These are phyloP conservation scores for Coemansia reversa DNA, from an alignment of 192 early-diverging fungal genomes.

Conservation along the genomic window DNA sequence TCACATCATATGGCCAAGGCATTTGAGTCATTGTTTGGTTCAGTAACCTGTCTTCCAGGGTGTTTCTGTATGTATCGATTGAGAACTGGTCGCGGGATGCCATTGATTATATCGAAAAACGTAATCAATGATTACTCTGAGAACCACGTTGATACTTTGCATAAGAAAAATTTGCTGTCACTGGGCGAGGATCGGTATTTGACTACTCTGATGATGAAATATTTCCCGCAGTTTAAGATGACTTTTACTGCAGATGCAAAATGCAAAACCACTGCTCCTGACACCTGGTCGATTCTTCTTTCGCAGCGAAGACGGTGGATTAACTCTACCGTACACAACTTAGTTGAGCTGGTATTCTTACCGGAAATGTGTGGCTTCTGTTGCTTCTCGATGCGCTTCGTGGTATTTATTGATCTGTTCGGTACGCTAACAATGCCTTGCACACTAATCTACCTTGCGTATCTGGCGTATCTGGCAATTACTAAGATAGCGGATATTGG, in stretches of 20 bases:
- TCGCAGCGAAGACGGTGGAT: conserved; percentile 98
- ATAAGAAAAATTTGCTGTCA: conserved; percentile 95
- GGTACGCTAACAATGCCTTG: conserved; percentile 76
- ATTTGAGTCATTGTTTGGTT: conserved; percentile 78
- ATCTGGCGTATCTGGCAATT: conserved; percentile 72
- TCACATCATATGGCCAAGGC: conserved; percentile 92
- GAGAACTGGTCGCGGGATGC: conserved; percentile 64
- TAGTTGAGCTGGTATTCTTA: conserved; percentile 83
- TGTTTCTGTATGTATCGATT: conserved; percentile 89
- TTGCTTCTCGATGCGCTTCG: conserved; percentile 97
- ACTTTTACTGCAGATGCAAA: conserved; percentile 85
- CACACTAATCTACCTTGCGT: conserved; percentile 75
- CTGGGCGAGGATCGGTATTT: conserved; percentile 97
- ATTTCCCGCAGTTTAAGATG: conserved; percentile 94
- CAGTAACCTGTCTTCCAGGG: conserved; percentile 79
- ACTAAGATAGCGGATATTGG: conserved; percentile 68
- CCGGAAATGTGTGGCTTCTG: conserved; percentile 92
- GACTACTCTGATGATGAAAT: conserved; percentile 95
- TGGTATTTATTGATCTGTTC: conserved; percentile 91
- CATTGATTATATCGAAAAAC: conserved; percentile 77
- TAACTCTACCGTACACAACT: conserved; percentile 97
- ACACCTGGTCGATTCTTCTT: conserved; percentile 79
- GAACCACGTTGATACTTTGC: conserved; percentile 90
- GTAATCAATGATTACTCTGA: conserved; percentile 87
- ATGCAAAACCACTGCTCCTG: conserved; percentile 88